A percentile compares a stretch with the other conserved stretches of the same genome.
These are phyloP conservation scores for Cytospora mali DNA, from an alignment of 2,329 filamentous ascomycete species.

Conservation along the genomic window DNA sequence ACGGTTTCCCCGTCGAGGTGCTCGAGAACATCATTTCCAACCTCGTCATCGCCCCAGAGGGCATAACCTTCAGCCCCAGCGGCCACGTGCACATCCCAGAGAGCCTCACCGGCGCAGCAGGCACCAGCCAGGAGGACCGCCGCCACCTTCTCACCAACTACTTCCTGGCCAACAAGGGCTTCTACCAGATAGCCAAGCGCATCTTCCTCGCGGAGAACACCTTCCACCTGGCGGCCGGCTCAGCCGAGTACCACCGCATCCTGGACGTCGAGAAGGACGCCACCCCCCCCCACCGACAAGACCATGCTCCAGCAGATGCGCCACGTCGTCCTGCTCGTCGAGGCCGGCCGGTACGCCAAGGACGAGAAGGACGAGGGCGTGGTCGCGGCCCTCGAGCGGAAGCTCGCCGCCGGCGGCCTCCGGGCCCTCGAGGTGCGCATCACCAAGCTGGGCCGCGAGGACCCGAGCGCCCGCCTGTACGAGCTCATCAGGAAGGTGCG, in stretches of 20 bases:
- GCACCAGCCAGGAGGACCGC: not conserved
- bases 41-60: slow-evolving; percentile 31
- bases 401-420: not conserved
- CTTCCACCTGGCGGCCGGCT: not conserved
- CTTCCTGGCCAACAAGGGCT: no score
- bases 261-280: not conserved
- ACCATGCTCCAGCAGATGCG: not conserved
- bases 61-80: slow-evolving; percentile 28
- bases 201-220: no score
- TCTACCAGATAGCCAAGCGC: no score
- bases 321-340: not conserved
- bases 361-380: not conserved
- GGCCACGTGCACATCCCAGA: no score
- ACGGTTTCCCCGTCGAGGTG: slow-evolving; percentile 35
- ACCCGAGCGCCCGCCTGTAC: no score
- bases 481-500: no score
- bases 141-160: no score
- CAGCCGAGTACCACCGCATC: not conserved
- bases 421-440: not conserved
- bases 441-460: not conserved
- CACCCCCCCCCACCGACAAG: not conserved
- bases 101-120: not conserved
- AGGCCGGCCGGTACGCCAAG: not conserved
- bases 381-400: not conserved
- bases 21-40: slow-evolving; percentile 35